Conservation (phyloP, 2,329 filamentous ascomycete species). For the Cordyceps cicadae region DNA sequence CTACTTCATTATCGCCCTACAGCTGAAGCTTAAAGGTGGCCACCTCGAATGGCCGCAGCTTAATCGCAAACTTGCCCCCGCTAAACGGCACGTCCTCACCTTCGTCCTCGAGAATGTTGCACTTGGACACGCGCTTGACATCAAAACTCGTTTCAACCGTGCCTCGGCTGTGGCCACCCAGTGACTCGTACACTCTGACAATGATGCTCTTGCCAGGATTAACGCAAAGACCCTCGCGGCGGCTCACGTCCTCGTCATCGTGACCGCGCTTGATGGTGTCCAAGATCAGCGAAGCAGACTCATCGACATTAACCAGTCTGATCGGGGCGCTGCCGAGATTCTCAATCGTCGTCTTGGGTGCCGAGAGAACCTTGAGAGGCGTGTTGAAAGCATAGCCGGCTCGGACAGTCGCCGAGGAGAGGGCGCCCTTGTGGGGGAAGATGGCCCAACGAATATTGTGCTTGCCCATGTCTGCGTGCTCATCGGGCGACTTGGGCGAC, state of each 20-base stretch:
- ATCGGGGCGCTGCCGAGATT: conserved; percentile 40
- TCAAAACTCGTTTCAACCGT: conserved; percentile 59
- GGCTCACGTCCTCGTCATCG: conserved; percentile 67
- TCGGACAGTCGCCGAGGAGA: conserved; percentile 66
- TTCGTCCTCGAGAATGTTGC: conserved; percentile 85
- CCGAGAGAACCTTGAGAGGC: conserved; percentile 45
- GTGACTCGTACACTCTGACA: conserved; percentile 75
- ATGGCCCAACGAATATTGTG: conserved; percentile 88
- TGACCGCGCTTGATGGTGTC: conserved; percentile 93
- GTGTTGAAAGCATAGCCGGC: conserved; percentile 89
- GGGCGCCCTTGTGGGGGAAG: conserved; percentile 67
- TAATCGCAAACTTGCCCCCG: conserved; percentile 48
- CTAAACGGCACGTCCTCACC: conserved; percentile 52
- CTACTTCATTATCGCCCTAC: conserved; percentile 25
- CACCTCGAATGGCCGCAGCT: conserved; percentile 74
- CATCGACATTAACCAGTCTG: conserved; percentile 52
- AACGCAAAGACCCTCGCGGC: conserved; percentile 50
- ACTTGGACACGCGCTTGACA: conserved; percentile 71
- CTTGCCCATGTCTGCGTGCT: conserved; percentile 84
- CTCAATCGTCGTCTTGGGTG: conserved; percentile 21
- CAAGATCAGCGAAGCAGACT: conserved; percentile 58
- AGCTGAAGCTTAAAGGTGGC: conserved; percentile 64
- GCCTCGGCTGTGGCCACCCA: conserved; percentile 73
- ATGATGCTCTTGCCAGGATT: conserved; percentile 73
- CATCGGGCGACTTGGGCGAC: conserved; percentile 86